Base-by-base conservation (phyloP, 805 yeast genomes). In the Kodamaea jinghongensis region DNA sequence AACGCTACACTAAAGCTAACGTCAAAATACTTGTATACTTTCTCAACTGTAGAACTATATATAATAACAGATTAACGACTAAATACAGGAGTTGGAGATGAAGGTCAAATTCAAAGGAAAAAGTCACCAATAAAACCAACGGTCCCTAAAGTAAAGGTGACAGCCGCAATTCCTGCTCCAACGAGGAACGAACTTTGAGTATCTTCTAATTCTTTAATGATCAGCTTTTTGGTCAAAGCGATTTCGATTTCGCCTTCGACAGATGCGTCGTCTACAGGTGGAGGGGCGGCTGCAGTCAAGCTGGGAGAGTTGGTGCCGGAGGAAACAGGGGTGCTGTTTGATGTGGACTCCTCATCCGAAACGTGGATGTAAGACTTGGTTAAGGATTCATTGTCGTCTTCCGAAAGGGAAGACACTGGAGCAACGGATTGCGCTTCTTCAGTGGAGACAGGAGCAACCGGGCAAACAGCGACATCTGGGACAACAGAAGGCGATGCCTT, bases 101-200 rank as follows among this genome's bases (percentile, higher is more conserved):
- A 6, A 8, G 8, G 8, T 6, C 23, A 8, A 8, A 20, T 20
- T 20, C 28, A 38, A 28, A 28, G 30, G 25, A 38, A 39, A 28
- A 28, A 48, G 52, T 81, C 87, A 9, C 87, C 87, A 41, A 75
- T 52, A 39, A 77, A 67, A 10, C 87, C 87, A 45, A 81, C 55
- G 8, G 70, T 51, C 15, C 81, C 70, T 37, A 81, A 56, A 4
- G 70, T 53, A 38, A 78, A 73, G 0, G 79, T 73, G 9, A 62
- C 44, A 6, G 73, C 73, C 12, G 75, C 54, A 25, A 79, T 49
- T 11, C 57, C 60, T 6, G 73, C 60, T 3, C 76, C 73, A 17
- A 65, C 49, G 20, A 56, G 40, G 53, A 74, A 74, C 8, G 69
- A 67, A 1, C 55, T 38, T 38, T 60, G 56, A 17, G 78, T 44